Evolutionary conservation across 129 eudicot species (phyloP), one percentile per base, ranked within the genome.

Genomic region (Chrysanthemum seticuspe): DNA sequence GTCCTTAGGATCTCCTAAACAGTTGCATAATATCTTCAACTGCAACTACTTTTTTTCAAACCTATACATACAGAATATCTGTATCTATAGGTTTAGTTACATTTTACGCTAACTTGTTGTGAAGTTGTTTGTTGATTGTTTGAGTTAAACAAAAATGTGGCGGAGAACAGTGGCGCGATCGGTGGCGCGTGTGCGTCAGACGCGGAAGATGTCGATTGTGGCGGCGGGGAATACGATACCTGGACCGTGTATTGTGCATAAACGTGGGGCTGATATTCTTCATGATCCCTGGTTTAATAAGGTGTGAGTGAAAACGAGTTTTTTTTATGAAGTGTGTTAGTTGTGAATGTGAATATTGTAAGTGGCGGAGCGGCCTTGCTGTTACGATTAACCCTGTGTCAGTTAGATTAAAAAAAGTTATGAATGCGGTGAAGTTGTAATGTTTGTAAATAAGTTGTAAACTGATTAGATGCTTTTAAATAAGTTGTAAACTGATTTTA

Each of bases 251-350:
- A 88, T 90, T 67, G 87, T 95, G 40, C 99, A 90, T 78, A 95
- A 95, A 82, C 97, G 99, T 36, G 99, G 99, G 6, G 76, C 96
- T 59, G 99, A 95, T 88, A 88, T 95, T 69, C 99, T 95, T 57
- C 99, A 95, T 71, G 99, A 95, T 86, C 99, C 99, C 0, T 95
- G 99, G 99, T 90, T 90, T 70, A 95, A 95, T 45, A 95, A 95
- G 99, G 99, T 95, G 47, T 40, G 47, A 6, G 10, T 40, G 47
- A 40, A 40, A 40, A 40, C 47, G 10, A 6, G 47, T 40, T 40
- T 40, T 40, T 40, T 40, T 7, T 6, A n/a, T n/a, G n/a, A 40
- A 40, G 47, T 40, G 9, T 40, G 47, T 6, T 40, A 7, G 10
- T 2, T 40, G 10, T 40, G 2, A 40, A 40, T 40, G 47, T 7